These are phyloP conservation scores for Lentinula novae-zelandiae DNA, from an alignment of 1,284 basidiomycete species.

Conservation along the genomic window DNA sequence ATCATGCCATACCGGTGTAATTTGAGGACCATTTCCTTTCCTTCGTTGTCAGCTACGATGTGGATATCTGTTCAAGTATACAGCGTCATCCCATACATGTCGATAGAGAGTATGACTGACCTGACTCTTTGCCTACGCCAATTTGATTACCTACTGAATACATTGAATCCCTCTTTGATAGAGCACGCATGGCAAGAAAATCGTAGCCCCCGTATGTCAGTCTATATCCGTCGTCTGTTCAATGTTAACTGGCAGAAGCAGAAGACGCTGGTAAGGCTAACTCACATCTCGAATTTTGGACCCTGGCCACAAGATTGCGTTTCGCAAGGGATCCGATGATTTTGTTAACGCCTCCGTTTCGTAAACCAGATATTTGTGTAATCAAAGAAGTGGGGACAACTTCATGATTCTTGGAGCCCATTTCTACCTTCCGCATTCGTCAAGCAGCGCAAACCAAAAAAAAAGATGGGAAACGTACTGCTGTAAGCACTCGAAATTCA, in stretches of 20 bases:
- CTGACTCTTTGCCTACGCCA: conserved; percentile 97
- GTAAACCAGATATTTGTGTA: conserved; percentile 86
- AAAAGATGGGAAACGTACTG: conserved; percentile 48
- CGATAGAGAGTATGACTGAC: conserved; percentile 34
- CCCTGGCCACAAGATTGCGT: conserved; percentile 84
- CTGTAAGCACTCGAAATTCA: conserved; percentile 92
- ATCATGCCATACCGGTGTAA: conserved; percentile 68
- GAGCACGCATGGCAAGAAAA: conserved; percentile 89
- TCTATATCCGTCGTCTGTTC: conserved; percentile 91
- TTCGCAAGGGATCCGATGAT: conserved; percentile 88
- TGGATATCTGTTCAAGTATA: conserved; percentile 71
- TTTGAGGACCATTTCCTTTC: conserved; percentile 87
- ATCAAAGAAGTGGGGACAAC: conserved; percentile 89
- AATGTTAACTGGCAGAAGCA: conserved; percentile 9
- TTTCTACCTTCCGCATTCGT: conserved; percentile 70
- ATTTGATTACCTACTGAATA: conserved; percentile 95
- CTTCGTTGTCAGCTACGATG: conserved; percentile 82
- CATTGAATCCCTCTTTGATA: conserved; percentile 86
- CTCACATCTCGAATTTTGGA: conserved; percentile 89
- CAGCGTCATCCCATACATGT: background rate
- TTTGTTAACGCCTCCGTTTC: conserved; percentile 93
- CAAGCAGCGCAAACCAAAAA: conserved; percentile 1
- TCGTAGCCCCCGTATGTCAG: conserved; percentile 98
- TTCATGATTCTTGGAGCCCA: conserved; percentile 98
- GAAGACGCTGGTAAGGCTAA: background rate